A percentile compares a stretch with the other conserved stretches of the same genome.
Evolutionary conservation across 2,329 filamentous ascomycete genomes (phyloP).

Genomic region (Penicillium sp.): DNA sequence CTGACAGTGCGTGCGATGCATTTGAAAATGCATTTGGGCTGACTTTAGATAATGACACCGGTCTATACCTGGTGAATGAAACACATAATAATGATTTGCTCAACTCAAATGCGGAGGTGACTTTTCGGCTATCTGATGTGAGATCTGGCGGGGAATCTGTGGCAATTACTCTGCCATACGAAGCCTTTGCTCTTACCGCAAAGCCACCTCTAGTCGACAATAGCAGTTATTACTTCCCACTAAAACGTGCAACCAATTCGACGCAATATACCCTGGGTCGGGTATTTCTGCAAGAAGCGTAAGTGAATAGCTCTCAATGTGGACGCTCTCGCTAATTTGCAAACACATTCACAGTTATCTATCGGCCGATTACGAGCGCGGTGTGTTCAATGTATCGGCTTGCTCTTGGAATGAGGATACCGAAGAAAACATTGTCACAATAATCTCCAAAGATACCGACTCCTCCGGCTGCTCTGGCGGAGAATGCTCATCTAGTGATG

Average conservation of each 20-base stretch:
- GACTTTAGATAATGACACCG: conserved; percentile 65
- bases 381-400: conserved; percentile 56
- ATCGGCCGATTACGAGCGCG: conserved; percentile 60
- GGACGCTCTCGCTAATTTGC: conserved; percentile 14
- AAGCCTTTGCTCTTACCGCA: conserved; percentile 54
- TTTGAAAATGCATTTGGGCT: conserved; percentile 69
- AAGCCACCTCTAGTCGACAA: conserved; percentile 54
- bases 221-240: conserved; percentile 65
- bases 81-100: conserved; percentile 59
- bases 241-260: conserved; percentile 60
- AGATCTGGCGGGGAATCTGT: conserved; percentile 18
- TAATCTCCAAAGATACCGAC: conserved; percentile 10
- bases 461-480: conserved; percentile 8
- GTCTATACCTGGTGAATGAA: conserved; percentile 67
- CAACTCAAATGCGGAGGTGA: conserved; percentile 56
- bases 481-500: not conserved
- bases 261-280: conserved; percentile 67
- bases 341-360: conserved; percentile 46
- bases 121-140: conserved; percentile 61
- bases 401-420: conserved; percentile 17
- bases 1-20: conserved; percentile 60
- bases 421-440: conserved; percentile 16
- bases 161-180: conserved; percentile 38
- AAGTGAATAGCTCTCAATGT: conserved; percentile 1
- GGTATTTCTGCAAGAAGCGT: conserved; percentile 70